Percentiles rank a stretch among this genome's conserved stretches.
Conservation (phyloP, 1,284 basidiomycete species). For the Moesziomyces aphidis region DNA sequence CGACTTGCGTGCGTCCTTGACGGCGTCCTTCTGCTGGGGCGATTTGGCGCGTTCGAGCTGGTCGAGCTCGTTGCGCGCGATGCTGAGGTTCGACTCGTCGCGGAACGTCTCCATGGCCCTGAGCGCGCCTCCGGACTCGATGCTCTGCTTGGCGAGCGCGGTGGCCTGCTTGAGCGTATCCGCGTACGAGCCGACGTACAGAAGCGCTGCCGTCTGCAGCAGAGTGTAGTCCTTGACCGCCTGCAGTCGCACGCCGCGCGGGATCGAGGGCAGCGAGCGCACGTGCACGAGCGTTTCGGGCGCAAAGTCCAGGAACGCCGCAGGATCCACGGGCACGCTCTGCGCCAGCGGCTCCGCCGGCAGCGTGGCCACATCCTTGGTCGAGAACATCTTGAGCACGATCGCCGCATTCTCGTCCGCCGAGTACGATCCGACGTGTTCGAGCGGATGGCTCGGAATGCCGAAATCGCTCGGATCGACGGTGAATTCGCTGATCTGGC, state of each 20-base stretch:
- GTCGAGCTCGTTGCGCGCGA: conserved; percentile 24
- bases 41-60: conserved; percentile 7
- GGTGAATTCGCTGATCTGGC: conserved; percentile 51
- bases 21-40: conserved; percentile 12
- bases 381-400: conserved; percentile 54
- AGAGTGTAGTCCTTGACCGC: conserved; percentile 64
- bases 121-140: conserved; percentile 47
- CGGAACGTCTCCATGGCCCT: conserved; percentile 46
- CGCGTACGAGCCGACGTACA: conserved; percentile 60
- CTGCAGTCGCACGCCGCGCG: conserved; percentile 43
- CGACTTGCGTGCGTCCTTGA: conserved; percentile 30
- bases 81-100: conserved; percentile 31
- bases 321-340: conserved; percentile 27
- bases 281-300: conserved; percentile 34
- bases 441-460: conserved; percentile 49
- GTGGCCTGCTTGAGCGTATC: conserved; percentile 15
- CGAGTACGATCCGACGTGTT: conserved; percentile 52
- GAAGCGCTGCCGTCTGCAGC: conserved; percentile 60
- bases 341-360: conserved; percentile 10
- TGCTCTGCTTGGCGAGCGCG: conserved; percentile 29
- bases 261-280: conserved; percentile 46
- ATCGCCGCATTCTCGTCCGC: conserved; percentile 62
- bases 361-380: conserved; percentile 4
- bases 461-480: conserved; percentile 62
- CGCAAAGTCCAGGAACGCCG: conserved; percentile 17